phyloP scores from a whole-genome alignment of 1,139 yeast genomes.

The Arxiozyma slooffiae region DNA sequence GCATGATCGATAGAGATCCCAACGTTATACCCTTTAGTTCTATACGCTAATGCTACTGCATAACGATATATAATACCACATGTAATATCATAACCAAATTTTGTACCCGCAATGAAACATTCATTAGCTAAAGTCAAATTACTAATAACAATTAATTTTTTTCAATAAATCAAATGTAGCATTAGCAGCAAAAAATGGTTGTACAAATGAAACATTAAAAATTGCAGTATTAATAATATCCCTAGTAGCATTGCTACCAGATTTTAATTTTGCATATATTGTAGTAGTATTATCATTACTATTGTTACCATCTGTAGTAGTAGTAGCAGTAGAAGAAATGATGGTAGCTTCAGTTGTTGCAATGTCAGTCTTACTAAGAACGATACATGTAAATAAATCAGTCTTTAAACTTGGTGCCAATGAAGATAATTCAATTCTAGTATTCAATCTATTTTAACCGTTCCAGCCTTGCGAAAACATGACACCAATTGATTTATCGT shows the following conservation, averaged over 20 bases:
- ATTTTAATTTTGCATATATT: neutral
- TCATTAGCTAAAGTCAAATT: constrained; percentile 93
- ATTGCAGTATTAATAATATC: constrained; percentile 60
- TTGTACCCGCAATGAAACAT: constrained; percentile 95
- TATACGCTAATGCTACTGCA: constrained; percentile 90
- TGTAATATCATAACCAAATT: constrained; percentile 90
- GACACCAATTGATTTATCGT: constrained; percentile 88
- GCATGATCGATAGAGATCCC: constrained; percentile 84
- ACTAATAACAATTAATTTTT: constrained; percentile 92
- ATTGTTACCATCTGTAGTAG: neutral
- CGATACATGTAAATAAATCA: constrained; percentile 78
- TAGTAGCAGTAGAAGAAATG: neutral
- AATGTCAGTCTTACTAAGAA: constrained; percentile 62
- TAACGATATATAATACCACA: constrained; percentile 89
- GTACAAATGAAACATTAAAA: constrained; percentile 84
- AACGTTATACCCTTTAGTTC: constrained; percentile 78
- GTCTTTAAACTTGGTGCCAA: constrained; percentile 93
- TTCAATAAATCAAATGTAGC: constrained; percentile 80
- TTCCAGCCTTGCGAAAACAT: constrained; percentile 97
- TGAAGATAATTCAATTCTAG: constrained; percentile 88
- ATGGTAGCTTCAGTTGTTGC: neutral
- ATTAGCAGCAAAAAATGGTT: constrained; percentile 89
- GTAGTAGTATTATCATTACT: neutral
- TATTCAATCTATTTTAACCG: constrained; percentile 82
- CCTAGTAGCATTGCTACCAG: neutral